These are phyloP conservation scores for Anethum foeniculum DNA, from an alignment of 140 eudicot genomes.

Conservation along the genomic window DNA sequence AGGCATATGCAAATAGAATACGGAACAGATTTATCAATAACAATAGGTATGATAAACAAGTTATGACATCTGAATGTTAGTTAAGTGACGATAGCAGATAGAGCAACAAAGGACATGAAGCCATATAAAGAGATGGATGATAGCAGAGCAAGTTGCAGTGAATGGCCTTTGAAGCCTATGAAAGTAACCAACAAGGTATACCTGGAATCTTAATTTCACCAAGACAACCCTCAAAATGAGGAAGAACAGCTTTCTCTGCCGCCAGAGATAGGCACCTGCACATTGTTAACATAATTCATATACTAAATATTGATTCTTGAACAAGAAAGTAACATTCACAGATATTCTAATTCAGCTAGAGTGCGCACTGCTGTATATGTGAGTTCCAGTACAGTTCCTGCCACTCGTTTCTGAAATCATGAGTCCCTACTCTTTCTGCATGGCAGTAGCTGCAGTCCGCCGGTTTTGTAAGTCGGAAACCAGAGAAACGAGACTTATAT, in stretches of 20 bases:
- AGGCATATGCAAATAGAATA: neutral
- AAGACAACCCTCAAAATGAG: slow-evolving; percentile 47
- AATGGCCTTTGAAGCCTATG: neutral
- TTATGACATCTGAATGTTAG: neutral
- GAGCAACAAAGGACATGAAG: neutral
- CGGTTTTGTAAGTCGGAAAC: slow-evolving; percentile 11
- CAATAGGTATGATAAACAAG: neutral
- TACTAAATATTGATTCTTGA: neutral
- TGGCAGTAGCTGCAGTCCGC: slow-evolving; percentile 5
- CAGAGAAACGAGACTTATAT: slow-evolving; percentile 46
- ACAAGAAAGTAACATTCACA: neutral
- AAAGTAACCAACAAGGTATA: slow-evolving; percentile 12
- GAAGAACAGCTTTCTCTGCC: slow-evolving; percentile 56
- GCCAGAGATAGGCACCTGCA: slow-evolving; percentile 72
- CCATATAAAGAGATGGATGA: neutral
- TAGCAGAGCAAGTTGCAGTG: neutral
- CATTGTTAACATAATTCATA: slow-evolving; percentile 4
- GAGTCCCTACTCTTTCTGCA: slow-evolving; percentile 17
- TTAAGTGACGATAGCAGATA: neutral
- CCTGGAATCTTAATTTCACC: slow-evolving; percentile 62
- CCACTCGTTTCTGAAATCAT: slow-evolving; percentile 43
- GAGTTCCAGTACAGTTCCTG: slow-evolving; percentile 74
- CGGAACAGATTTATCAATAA: neutral
- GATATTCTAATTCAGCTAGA: neutral
- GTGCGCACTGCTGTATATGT: slow-evolving; percentile 67